phyloP scores from a whole-genome alignment of 108 stramenopile genomes.

The Craspedostauros australis region DNA sequence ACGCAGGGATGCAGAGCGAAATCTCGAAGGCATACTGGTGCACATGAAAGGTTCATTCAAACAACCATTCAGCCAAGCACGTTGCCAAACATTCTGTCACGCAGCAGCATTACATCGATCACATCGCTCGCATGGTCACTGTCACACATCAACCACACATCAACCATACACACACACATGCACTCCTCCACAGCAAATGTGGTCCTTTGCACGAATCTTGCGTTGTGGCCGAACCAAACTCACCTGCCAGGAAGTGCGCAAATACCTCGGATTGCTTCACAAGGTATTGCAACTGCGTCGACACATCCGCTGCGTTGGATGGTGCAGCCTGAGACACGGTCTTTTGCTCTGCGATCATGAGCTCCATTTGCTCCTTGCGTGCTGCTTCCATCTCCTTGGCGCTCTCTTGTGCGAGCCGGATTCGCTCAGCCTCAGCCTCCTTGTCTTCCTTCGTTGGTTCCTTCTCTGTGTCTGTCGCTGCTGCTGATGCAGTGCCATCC shows the following conservation, averaged over 20 bases:
- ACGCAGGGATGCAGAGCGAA: too few relatives aligned
- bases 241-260: slow-evolving; percentile 93
- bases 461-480: slow-evolving; percentile 12
- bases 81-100: too few relatives aligned
- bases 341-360: slow-evolving; percentile 49
- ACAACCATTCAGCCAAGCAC: too few relatives aligned
- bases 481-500: too few relatives aligned
- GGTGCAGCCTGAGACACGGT: too few relatives aligned
- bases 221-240: slow-evolving; percentile 3
- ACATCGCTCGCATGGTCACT: too few relatives aligned
- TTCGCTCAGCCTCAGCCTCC: slow-evolving; percentile 18
- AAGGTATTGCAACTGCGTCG: slow-evolving; percentile 80
- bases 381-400: slow-evolving; percentile 63
- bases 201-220: background rate
- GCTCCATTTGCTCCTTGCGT: slow-evolving; percentile 56
- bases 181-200: slow-evolving; percentile 10
- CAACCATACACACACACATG: background rate
- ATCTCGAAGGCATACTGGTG: too few relatives aligned
- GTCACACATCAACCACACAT: background rate
- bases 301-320: slow-evolving; percentile 1
- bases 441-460: slow-evolving; percentile 25
- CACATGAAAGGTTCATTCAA: too few relatives aligned
- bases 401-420: slow-evolving; percentile 15
- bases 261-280: slow-evolving; percentile 97
- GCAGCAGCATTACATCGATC: too few relatives aligned